Evolutionary conservation across 129 eudicot species (phyloP).

Genomic region (Mikania micrantha): DNA sequence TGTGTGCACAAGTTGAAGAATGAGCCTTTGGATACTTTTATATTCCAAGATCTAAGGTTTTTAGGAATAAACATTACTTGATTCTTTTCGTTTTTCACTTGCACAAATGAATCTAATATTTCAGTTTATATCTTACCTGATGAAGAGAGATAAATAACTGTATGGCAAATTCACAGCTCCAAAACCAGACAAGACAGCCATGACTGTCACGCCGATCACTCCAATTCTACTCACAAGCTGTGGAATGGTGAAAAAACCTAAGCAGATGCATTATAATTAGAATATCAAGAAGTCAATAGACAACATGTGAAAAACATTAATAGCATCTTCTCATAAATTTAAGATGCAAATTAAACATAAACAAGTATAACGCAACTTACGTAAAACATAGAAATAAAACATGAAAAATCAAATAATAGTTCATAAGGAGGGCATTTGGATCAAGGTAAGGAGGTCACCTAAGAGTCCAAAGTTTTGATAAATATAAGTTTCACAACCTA

Average conservation of each 20-base stretch:
- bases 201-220: slow-evolving; percentile 93
- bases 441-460: no score
- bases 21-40: background rate
- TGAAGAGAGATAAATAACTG: slow-evolving; percentile 94
- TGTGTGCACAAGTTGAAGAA: background rate
- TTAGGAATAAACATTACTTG: background rate
- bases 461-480: no score
- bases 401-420: background rate
- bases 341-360: background rate
- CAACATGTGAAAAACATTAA: background rate
- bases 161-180: slow-evolving; percentile 99
- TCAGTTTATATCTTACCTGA: slow-evolving; percentile 48
- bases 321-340: background rate
- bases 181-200: slow-evolving; percentile 98
- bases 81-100: background rate
- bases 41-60: background rate
- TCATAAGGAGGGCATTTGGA: background rate
- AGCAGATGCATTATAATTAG: slow-evolving; percentile 15
- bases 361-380: background rate
- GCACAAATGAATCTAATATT: background rate
- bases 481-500: background rate
- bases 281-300: slow-evolving; percentile 3
- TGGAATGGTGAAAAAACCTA: slow-evolving; percentile 97
- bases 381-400: background rate
- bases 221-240: slow-evolving; percentile 99